Evolutionary conservation across 2,329 filamentous ascomycete species (phyloP).

Genomic region (Ophiostoma novo-ulmi): DNA sequence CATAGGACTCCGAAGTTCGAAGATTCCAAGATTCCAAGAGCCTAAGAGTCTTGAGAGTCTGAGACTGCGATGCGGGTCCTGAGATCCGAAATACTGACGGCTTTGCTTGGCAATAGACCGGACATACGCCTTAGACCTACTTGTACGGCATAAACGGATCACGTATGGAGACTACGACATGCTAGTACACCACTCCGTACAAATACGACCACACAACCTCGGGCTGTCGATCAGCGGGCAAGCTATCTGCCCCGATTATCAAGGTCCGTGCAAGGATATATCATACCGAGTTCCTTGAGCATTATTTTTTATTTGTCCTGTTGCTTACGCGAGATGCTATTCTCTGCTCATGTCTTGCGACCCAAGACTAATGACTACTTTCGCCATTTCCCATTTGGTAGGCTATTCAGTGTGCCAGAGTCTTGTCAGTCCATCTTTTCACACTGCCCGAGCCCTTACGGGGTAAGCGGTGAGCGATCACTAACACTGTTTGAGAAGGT

Average conservation of each 20-base stretch:
- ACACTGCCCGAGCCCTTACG: neutral
- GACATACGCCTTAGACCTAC: neutral
- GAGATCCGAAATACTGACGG: neutral
- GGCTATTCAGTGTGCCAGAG: too few relatives aligned
- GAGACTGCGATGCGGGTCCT: neutral
- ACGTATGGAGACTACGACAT: neutral
- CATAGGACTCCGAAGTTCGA: neutral
- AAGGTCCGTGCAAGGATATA: neutral
- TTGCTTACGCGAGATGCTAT: neutral
- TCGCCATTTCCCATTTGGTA: neutral
- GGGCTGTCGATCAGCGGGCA: neutral
- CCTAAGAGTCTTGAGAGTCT: too few relatives aligned
- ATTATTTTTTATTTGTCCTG: too few relatives aligned
- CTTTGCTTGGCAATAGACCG: neutral
- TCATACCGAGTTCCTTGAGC: neutral
- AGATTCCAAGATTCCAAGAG: too few relatives aligned
- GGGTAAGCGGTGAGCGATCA: neutral
- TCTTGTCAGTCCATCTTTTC: neutral
- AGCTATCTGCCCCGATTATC: neutral
- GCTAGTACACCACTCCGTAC: neutral
- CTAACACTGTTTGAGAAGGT: slow-evolving; percentile 7
- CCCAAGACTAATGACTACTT: neutral
- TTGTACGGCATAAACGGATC: neutral
- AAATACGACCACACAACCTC: neutral
- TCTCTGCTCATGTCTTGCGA: neutral